Evolutionary conservation across 2,329 filamentous ascomycete genomes (phyloP).

Genomic region (Xylaria digitata): DNA sequence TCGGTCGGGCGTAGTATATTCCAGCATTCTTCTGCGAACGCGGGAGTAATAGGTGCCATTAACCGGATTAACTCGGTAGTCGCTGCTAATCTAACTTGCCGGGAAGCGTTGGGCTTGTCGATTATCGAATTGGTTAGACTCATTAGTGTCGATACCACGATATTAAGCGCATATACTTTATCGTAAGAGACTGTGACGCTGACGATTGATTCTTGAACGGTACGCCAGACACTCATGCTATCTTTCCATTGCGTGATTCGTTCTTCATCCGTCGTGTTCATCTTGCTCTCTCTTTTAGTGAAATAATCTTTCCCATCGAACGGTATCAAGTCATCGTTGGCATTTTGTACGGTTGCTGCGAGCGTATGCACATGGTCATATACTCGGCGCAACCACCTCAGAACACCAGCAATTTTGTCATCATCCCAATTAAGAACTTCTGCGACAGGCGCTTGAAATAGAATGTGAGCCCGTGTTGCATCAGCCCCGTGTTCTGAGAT

Average conservation of each 20-base stretch:
- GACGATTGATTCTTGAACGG: constrained; percentile 73
- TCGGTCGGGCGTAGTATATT: constrained; percentile 60
- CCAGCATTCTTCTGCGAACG: constrained; percentile 86
- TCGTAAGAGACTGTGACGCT: constrained; percentile 76
- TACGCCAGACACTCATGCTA: constrained; percentile 68
- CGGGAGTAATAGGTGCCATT: constrained; percentile 82
- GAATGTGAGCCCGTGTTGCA: constrained; percentile 84
- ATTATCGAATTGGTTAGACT: constrained; percentile 77
- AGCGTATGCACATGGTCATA: constrained; percentile 64
- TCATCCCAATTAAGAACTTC: constrained; percentile 92
- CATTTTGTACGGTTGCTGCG: constrained; percentile 26
- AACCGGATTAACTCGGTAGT: constrained; percentile 72
- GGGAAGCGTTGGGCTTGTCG: constrained; percentile 57
- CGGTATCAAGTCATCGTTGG: background rate
- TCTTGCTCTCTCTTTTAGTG: constrained; percentile 47
- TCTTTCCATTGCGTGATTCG: constrained; percentile 55
- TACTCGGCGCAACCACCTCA: constrained; percentile 80
- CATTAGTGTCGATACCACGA: constrained; percentile 84
- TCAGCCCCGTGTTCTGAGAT: constrained; percentile 84
- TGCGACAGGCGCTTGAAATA: constrained; percentile 87
- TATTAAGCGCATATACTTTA: constrained; percentile 82
- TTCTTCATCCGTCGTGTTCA: constrained; percentile 48
- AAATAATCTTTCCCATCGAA: constrained; percentile 54
- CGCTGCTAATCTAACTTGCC: constrained; percentile 61
- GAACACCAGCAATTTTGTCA: constrained; percentile 81